These are phyloP conservation scores for Calonectria pseudoturangicola DNA, from an alignment of 2,329 filamentous ascomycete genomes.

Conservation along the genomic window DNA sequence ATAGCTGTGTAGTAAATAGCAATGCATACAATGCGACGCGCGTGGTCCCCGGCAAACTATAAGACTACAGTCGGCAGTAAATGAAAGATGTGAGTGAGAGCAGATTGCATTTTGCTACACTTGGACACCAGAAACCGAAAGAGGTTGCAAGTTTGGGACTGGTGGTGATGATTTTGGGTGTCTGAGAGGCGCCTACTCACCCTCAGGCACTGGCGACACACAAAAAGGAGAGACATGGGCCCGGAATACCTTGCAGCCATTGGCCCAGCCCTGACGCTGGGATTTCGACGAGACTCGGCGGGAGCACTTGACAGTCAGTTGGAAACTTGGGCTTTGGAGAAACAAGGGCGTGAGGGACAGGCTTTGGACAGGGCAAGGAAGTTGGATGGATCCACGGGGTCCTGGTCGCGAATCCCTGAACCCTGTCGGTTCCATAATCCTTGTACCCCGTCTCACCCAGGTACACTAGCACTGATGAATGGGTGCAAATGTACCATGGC, in stretches of 20 bases:
- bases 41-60: background rate
- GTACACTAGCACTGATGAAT: constrained; percentile 31
- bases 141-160: constrained; percentile 16
- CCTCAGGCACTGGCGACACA: constrained; percentile 34
- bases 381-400: constrained; percentile 44
- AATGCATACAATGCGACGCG: constrained; percentile 19
- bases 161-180: constrained; percentile 26
- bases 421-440: constrained; percentile 36
- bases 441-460: constrained; percentile 41
- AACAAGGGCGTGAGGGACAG: constrained; percentile 23
- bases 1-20: constrained; percentile 8
- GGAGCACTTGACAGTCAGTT: constrained; percentile 22
- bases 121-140: constrained; percentile 11
- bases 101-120: constrained; percentile 11
- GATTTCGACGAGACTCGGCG: constrained; percentile 32
- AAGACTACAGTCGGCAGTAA: background rate
- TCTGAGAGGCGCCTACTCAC: constrained; percentile 30
- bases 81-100: background rate
- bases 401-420: constrained; percentile 41
- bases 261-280: constrained; percentile 25
- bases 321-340: constrained; percentile 30
- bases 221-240: constrained; percentile 33
- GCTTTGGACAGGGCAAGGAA: constrained; percentile 35
- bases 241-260: constrained; percentile 19
- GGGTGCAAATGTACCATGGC: constrained; percentile 32